Percentiles rank a stretch among this genome's conserved stretches.
phyloP scores from a whole-genome alignment of 208 protist genomes.

The Balamuthia mandrillaris region DNA sequence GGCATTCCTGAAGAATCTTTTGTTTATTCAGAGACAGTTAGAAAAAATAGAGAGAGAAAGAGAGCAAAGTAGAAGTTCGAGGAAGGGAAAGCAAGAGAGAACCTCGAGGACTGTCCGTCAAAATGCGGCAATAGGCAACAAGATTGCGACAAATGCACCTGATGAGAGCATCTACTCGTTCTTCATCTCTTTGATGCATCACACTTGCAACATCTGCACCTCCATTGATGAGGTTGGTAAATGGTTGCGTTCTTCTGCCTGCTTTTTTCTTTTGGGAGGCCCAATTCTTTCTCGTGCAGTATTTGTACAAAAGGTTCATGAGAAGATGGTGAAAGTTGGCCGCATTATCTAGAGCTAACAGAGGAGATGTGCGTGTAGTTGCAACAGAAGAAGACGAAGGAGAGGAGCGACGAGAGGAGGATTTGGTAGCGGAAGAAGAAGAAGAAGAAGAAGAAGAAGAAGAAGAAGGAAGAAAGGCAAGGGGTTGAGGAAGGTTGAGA shows the following conservation, averaged over 20 bases:
- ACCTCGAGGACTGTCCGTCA: neutral
- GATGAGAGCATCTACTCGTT: neutral
- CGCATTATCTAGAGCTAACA: constrained; percentile 9
- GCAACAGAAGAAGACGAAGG: neutral
- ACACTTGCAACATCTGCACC: neutral
- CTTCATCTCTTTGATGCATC: neutral
- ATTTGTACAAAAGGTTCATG: neutral
- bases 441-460: constrained; percentile 26
- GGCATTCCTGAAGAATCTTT: neutral
- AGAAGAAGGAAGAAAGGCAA: neutral
- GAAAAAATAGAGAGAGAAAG: too few relatives aligned
- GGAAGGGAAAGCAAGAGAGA: neutral
- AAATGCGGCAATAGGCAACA: constrained; percentile 30
- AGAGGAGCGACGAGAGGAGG: neutral
- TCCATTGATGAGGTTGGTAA: neutral
- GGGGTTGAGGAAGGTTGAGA: neutral
- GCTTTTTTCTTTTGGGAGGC: neutral
- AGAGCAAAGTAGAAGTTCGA: too few relatives aligned
- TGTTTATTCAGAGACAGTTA: too few relatives aligned
- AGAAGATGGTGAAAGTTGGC: constrained; percentile 34
- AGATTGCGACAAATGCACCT: constrained; percentile 11
- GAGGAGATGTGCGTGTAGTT: too few relatives aligned
- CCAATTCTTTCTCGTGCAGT: constrained; percentile 16
- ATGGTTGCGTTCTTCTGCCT: neutral
- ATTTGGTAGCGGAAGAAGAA: constrained; percentile 22